These are phyloP conservation scores for Dothistroma pini DNA, from an alignment of 2,329 filamentous ascomycete genomes.

Conservation along the genomic window DNA sequence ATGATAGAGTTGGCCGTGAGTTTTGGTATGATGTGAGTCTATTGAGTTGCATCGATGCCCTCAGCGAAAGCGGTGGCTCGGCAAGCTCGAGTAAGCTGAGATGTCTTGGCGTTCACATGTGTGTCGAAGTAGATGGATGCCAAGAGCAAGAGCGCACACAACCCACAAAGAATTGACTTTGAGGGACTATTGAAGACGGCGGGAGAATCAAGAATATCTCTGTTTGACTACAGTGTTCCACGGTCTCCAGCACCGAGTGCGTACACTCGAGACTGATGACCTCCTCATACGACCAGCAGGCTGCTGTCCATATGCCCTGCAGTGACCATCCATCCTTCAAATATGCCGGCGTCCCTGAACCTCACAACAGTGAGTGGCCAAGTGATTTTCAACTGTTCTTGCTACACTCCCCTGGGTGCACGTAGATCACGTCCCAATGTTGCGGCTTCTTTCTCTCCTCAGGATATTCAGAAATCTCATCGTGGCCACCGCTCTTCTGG, in stretches of 20 bases:
- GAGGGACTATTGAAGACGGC: too few relatives aligned
- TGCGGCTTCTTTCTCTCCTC: not conserved
- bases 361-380: not conserved
- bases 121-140: not conserved
- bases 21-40: too few relatives aligned
- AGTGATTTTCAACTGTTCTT: not conserved
- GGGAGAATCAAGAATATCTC: too few relatives aligned
- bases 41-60: too few relatives aligned
- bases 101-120: not conserved
- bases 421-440: not conserved
- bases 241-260: not conserved
- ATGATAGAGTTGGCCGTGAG: too few relatives aligned
- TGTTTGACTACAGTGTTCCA: not conserved
- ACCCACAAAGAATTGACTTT: not conserved
- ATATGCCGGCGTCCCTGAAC: not conserved
- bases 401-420: not conserved
- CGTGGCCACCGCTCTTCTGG: not conserved
- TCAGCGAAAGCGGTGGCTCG: too few relatives aligned
- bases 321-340: not conserved
- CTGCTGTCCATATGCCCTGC: not conserved
- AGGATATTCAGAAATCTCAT: not conserved
- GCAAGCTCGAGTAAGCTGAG: too few relatives aligned
- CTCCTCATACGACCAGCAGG: not conserved
- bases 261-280: not conserved
- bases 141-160: not conserved